Conservation (phyloP, 2,329 filamentous ascomycete genomes). For the Microdochium trichocladiopsis region DNA sequence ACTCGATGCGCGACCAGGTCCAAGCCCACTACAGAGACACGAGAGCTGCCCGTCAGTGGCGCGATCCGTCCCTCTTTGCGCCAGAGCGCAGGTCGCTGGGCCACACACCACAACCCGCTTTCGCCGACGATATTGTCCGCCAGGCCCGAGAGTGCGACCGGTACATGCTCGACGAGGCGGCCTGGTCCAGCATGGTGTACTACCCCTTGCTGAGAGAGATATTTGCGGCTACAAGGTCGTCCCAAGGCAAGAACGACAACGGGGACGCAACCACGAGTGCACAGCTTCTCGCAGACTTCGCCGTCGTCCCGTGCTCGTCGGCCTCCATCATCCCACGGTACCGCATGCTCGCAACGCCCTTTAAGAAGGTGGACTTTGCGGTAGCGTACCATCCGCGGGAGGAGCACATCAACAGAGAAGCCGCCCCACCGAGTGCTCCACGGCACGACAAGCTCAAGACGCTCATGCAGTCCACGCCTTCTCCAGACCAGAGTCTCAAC, state of each 20-base stretch:
- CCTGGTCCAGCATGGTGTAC: background rate
- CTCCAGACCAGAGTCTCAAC: conserved; percentile 1
- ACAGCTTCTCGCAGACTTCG: background rate
- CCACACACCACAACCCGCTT: background rate
- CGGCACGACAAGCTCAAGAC: background rate
- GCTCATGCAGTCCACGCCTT: background rate
- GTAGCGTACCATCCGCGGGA: background rate
- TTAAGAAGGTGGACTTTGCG: background rate
- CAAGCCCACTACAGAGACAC: background rate
- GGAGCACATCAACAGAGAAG: background rate
- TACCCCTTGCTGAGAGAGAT: background rate
- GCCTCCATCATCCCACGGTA: background rate
- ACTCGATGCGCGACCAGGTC: background rate
- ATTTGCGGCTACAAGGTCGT: background rate
- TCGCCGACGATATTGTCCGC: background rate
- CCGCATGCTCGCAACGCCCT: background rate
- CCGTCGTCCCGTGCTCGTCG: background rate
- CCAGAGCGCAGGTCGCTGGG: background rate
- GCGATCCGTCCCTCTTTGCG: background rate
- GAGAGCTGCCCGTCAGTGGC: background rate
- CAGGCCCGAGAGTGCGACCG: background rate
- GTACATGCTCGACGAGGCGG: background rate
- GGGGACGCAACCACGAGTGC: background rate
- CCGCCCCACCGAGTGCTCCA: background rate
- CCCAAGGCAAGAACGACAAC: background rate